Evolutionary conservation across 306 rosid species (phyloP).

Genomic region (Quercus dentata): DNA sequence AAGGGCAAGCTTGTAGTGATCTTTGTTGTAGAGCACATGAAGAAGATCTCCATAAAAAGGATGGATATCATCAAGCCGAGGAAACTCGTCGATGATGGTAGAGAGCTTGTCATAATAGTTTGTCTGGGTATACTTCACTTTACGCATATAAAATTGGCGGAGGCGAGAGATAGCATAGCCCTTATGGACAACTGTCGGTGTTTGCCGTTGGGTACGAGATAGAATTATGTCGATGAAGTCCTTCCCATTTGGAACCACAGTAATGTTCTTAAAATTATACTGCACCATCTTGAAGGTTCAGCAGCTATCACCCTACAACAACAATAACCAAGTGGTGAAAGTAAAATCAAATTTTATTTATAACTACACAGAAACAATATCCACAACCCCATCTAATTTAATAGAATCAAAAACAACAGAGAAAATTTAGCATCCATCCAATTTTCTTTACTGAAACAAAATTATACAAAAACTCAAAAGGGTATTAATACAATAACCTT

Average conservation of each 20-base stretch:
- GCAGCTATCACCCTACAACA: not conserved
- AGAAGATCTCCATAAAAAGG: conserved; percentile 85
- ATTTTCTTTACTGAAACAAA: no score
- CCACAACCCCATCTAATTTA: no score
- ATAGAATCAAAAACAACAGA: no score
- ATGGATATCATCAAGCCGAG: conserved; percentile 74
- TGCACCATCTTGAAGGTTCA: conserved; percentile 54
- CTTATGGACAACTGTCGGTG: conserved; percentile 87
- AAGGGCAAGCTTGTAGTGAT: conserved; percentile 94
- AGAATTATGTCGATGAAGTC: conserved; percentile 75
- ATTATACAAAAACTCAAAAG: no score
- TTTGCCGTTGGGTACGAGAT: conserved; percentile 85
- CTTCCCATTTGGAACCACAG: conserved; percentile 90
- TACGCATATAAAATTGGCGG: conserved; percentile 83
- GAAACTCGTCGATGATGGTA: conserved; percentile 75
- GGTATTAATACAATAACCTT: no score
- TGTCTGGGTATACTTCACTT: conserved; percentile 75
- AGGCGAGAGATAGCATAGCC: conserved; percentile 78
- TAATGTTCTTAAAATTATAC: conserved; percentile 80
- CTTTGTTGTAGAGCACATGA: conserved; percentile 85
- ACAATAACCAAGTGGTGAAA: not conserved
- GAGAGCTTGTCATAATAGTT: conserved; percentile 80
- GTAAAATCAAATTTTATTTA: not conserved
- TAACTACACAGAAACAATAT: no score
- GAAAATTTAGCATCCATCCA: no score